A percentile compares a stretch with the other conserved stretches of the same genome.
phyloP scores from a whole-genome alignment of 2,329 filamentous ascomycete genomes.

The Colletotrichum scovillei region DNA sequence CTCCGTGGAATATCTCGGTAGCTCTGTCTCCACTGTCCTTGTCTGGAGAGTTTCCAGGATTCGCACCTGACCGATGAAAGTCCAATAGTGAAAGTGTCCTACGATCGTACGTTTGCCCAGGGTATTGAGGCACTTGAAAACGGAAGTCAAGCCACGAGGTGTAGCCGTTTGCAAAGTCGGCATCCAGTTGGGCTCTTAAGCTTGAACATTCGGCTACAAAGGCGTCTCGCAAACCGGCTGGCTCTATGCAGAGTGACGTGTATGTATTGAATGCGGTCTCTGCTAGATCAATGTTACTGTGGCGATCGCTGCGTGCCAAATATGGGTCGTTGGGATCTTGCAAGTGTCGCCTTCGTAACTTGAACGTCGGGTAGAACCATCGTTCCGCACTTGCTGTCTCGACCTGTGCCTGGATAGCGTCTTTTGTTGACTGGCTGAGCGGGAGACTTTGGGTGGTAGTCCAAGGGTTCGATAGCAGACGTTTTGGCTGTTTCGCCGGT shows the following conservation, averaged over 20 bases:
- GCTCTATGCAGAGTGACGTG: not conserved
- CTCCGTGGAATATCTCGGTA: not conserved
- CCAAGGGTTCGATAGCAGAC: not conserved
- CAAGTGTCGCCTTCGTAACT: not conserved
- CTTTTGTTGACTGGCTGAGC: not conserved
- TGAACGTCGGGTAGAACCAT: not conserved
- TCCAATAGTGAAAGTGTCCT: not conserved
- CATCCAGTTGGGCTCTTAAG: not conserved
- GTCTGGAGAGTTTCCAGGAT: not conserved
- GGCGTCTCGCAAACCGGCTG: not conserved
- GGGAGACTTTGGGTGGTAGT: not conserved
- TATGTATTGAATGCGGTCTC: not conserved
- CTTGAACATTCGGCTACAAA: not conserved
- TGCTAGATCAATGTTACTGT: not conserved
- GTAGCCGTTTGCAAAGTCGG: not conserved
- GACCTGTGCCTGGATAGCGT: not conserved
- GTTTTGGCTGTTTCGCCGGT: not conserved
- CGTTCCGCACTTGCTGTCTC: not conserved
- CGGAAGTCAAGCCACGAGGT: conserved; percentile 21
- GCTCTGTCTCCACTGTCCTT: not conserved
- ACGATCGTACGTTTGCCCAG: not conserved
- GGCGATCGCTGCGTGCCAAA: not conserved
- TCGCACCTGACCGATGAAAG: not conserved
- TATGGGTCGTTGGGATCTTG: not conserved
- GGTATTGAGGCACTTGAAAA: conserved; percentile 20